A percentile compares a stretch with the other conserved stretches of the same genome.
Conservation (phyloP, 1,139 yeast species). For the Magnusiomyces suaveolens region DNA sequence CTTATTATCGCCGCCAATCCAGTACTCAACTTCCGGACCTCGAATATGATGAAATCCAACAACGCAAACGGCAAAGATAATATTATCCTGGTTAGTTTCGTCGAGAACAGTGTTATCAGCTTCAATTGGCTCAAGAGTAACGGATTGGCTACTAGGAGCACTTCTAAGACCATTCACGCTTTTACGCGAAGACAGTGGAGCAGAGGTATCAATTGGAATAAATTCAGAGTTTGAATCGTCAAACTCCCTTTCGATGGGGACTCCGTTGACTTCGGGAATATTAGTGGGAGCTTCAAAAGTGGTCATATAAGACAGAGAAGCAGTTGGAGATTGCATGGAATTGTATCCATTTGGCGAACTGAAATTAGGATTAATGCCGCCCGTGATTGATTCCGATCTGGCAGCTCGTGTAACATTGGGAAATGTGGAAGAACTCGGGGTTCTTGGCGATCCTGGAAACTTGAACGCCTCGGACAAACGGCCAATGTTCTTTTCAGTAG, state of each 20-base stretch:
- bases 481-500: neutral
- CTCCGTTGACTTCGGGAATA: constrained; percentile 4
- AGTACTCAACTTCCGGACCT: constrained; percentile 93
- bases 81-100: constrained; percentile 17
- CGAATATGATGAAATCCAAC: constrained; percentile 84
- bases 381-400: neutral
- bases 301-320: neutral
- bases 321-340: neutral
- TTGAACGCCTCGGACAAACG: neutral
- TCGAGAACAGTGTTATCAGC: constrained; percentile 11
- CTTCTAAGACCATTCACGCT: neutral
- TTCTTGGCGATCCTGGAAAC: neutral
- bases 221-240: neutral
- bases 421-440: neutral
- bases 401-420: neutral
- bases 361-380: neutral
- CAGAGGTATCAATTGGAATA: neutral
- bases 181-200: neutral
- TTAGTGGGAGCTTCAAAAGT: constrained; percentile 8
- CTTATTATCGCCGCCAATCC: constrained; percentile 59
- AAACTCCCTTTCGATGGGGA: neutral
- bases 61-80: constrained; percentile 74
- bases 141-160: constrained; percentile 11
- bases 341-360: neutral
- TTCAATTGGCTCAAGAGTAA: constrained; percentile 20